Evolutionary conservation across 2,329 filamentous ascomycete genomes (phyloP), one percentile per base, ranked within the genome.

Genomic region (Alternaria novae-zelandiae): DNA sequence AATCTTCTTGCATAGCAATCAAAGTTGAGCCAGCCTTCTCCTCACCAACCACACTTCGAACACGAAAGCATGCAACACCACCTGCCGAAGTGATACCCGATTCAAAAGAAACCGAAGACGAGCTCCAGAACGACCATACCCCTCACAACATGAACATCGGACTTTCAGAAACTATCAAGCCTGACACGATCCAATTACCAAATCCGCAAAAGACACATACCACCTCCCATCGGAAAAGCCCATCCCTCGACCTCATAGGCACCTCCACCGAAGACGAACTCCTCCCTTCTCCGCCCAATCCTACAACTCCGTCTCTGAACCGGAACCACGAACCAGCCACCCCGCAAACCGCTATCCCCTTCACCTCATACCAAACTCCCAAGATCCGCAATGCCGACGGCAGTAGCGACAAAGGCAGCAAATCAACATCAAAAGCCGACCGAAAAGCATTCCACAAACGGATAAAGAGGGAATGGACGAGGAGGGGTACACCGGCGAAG

Each of bases 251-350:
- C 44, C 60, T 66, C 9, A 51, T 54, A 10, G 65, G 51, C 20
- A n/a, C 44, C 13, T 2, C 12, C 10, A 2, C 20, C 25, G 30
- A 59, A 2, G 49, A 59, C 20, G 55, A 67, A 45, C 53, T 57
- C 41, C 59, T 61, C 21, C 25, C 23, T 5, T 28, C 23, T 1
- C 36, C 45, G 3, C 28, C 49, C 5, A n/a, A 23, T 8, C 45
- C 58, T 7, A 36, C 54, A 15, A 46, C 67, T 9, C 54, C 57
- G 3, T 64, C 62, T 8, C 49, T 64, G 2, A 50, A 46, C 45
- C 73, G 75, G 43, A 74, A 75, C 51, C 71, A 65, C 51, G 74
- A 79, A 54, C 58, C 67, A 32, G 56, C 53, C 23, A 70, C 68
- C 3, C 67, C 70, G 0, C 65, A 64, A 13, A 55, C 50, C 8